A percentile compares a stretch with the other conserved stretches of the same genome.
These are phyloP conservation scores for Arctostaphylos glauca DNA, from an alignment of 148 eudicot species.

Conservation along the genomic window DNA sequence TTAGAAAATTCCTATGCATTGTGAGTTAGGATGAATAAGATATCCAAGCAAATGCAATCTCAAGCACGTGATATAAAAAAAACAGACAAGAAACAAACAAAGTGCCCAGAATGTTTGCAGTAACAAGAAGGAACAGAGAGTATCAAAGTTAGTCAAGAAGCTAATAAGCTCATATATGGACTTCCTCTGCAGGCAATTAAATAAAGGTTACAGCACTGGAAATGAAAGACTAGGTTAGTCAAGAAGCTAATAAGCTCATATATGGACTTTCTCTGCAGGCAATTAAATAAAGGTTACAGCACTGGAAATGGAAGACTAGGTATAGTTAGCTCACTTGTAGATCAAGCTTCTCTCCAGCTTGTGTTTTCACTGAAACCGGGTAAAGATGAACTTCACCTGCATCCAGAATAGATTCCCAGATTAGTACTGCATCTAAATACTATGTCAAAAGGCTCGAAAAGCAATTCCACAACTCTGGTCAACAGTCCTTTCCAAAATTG, in stretches of 20 bases:
- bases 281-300: background rate
- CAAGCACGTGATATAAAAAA: background rate
- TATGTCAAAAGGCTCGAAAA: background rate
- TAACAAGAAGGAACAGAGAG: background rate
- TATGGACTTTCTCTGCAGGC: background rate
- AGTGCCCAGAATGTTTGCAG: background rate
- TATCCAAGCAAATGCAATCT: background rate
- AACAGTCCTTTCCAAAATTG: background rate
- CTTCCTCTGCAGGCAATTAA: background rate
- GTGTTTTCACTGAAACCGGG: conserved; percentile 85
- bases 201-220: background rate
- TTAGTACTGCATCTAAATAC: background rate
- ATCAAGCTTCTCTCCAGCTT: conserved; percentile 86
- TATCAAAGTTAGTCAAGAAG: background rate
- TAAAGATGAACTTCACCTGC: conserved; percentile 78
- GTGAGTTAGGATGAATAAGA: background rate
- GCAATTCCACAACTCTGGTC: background rate
- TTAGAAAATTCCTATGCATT: background rate
- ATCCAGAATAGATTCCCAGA: background rate
- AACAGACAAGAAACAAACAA: background rate
- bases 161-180: background rate
- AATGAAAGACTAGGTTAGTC: background rate
- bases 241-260: background rate
- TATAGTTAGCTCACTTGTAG: conserved; percentile 58
- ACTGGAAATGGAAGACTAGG: background rate